Evolutionary conservation across 305 asterid genomes (phyloP).

Genomic region (Rubia occidens): DNA sequence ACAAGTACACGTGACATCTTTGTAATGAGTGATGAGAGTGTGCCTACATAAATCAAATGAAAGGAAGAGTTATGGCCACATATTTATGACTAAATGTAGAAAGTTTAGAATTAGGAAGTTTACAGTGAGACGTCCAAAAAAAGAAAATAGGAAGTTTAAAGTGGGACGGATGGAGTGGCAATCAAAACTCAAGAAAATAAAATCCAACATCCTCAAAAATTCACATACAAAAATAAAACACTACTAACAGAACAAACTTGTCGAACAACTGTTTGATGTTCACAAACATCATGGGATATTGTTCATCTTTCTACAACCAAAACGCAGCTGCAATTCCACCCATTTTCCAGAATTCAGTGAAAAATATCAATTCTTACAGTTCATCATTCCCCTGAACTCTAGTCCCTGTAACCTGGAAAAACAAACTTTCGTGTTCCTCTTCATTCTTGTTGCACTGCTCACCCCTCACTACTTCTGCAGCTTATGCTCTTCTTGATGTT

Average conservation of each 20-base stretch:
- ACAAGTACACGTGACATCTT: too few species aligned
- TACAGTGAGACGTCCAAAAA: too few species aligned
- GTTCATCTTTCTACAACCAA: conserved; percentile 17
- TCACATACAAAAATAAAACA: not conserved
- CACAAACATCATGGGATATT: conserved; percentile 13
- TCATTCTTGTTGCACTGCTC: conserved; percentile 29
- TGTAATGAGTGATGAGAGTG: too few species aligned
- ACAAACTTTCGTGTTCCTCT: conserved; percentile 12
- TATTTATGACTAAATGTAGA: too few species aligned
- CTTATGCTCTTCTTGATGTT: conserved; percentile 58
- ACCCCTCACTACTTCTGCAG: conserved; percentile 37
- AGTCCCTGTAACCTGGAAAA: conserved; percentile 12
- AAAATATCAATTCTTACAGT: conserved; percentile 13
- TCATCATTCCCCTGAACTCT: conserved; percentile 18
- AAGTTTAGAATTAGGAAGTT: too few species aligned
- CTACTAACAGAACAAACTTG: not conserved
- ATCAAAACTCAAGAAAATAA: not conserved
- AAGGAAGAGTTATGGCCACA: too few species aligned
- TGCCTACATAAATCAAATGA: too few species aligned
- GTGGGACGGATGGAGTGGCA: too few species aligned
- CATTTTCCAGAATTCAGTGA: conserved; percentile 14
- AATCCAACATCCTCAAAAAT: not conserved
- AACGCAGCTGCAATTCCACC: conserved; percentile 12
- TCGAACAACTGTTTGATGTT: not conserved
- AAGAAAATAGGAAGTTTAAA: too few species aligned